Evolutionary conservation across 768 basidiomycete genomes (phyloP), one percentile per base, ranked within the genome.

Genomic region (Suillus paluster): DNA sequence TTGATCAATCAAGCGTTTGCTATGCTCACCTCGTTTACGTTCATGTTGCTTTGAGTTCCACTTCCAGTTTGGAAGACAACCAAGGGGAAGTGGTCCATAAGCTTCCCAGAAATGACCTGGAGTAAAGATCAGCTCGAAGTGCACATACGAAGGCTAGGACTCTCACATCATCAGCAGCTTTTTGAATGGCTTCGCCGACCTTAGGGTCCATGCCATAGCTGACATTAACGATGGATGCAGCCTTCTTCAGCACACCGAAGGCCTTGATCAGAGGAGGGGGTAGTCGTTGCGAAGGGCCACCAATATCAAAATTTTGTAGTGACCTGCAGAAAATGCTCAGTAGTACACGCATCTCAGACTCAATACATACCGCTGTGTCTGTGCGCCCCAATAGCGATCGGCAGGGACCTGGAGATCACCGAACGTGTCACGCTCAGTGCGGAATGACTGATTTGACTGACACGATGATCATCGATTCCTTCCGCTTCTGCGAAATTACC

Each of bases 1-100:
- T 23, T 1, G 4, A 41, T 17, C 23, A 34, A 49, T 38, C 27
- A 30, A 42, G 57, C 8, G 12, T n/a, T 3, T 19, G 4, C 4
- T 19, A 9, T 33, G 59, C 75, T 25, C 45, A 91, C 94, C 86
- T 99, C 97, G 75, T 99, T 99, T 63, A 87, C 94, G 76, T 94
- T 99, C 97, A 99, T 99, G 81, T 99, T 99, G 72, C 92, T 96
- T 77, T 99, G 97, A 2, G 97, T 99, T 21, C 97, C 97, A 60
- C 94, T 96, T 63, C 97, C 97, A 25, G 97, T 99, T 78, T 99
- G 97, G 86, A 98, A 99, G 45, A 99, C 96, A 41, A 99, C 97
- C 42, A 99, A 81, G 27, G 97, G 97, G 80, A 99, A 99, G 78
- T 99, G 92, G 67, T 95, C 95, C 23, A 90, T 83, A 62, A 99